These are phyloP conservation scores for Talaromyces sp. DNA, from an alignment of 2,329 filamentous ascomycete species.

Conservation along the genomic window DNA sequence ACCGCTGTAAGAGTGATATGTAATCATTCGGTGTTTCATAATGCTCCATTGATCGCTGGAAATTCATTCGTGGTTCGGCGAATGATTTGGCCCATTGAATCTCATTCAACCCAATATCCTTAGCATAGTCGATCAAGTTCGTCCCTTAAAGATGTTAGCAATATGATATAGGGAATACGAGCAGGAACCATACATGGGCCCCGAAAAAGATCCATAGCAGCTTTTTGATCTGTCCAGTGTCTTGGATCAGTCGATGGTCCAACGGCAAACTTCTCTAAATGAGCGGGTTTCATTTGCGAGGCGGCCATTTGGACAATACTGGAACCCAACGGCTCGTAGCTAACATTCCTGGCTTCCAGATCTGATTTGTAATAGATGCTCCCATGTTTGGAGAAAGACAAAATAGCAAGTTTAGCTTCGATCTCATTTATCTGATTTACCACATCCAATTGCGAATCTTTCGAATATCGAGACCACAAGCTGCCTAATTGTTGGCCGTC, in stretches of 20 bases:
- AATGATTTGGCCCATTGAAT: slow-evolving; percentile 15
- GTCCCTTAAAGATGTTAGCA: slow-evolving; percentile 5
- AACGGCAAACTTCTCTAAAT: slow-evolving; percentile 10
- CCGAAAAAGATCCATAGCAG: slow-evolving; percentile 13
- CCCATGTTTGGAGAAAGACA: too few relatives aligned
- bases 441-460: too few relatives aligned
- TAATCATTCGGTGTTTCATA: slow-evolving; percentile 15
- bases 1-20: slow-evolving; percentile 11
- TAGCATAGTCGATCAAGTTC: slow-evolving; percentile 15
- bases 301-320: not conserved
- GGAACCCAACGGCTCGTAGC: slow-evolving; percentile 3
- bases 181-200: slow-evolving; percentile 16
- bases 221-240: slow-evolving; percentile 12
- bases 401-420: too few relatives aligned
- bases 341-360: too few relatives aligned
- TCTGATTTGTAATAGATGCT: too few relatives aligned
- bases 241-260: slow-evolving; percentile 15
- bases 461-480: too few relatives aligned
- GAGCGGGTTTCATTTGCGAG: not conserved
- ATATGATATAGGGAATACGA: not conserved
- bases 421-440: too few relatives aligned
- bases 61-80: slow-evolving; percentile 17
- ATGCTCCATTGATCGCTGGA: slow-evolving; percentile 13
- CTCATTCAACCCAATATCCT: slow-evolving; percentile 12
- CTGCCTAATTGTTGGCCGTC: too few relatives aligned